A percentile compares a stretch with the other conserved stretches of the same genome.
Evolutionary conservation across 1,284 basidiomycete species (phyloP).

Genomic region (Ceratobasidium papillatum): DNA sequence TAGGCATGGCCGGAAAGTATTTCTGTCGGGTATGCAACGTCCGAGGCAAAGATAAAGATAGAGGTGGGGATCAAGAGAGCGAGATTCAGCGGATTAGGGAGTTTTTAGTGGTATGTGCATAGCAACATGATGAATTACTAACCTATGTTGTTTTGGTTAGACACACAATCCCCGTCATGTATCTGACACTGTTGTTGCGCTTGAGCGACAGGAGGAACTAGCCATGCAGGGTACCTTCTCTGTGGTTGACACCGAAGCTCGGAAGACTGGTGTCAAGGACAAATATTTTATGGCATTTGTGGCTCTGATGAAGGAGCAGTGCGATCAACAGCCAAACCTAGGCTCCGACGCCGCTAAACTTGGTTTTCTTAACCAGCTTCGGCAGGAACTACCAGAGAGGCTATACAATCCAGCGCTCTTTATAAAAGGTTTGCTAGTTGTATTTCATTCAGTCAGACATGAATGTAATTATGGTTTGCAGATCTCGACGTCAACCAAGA

Average conservation of each 20-base stretch:
- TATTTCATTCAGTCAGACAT: neutral
- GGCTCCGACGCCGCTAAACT: neutral
- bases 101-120: neutral
- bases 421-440: constrained; percentile 44
- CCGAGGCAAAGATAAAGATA: constrained; percentile 45
- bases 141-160: neutral
- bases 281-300: neutral
- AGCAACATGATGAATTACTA: neutral
- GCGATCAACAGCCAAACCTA: neutral
- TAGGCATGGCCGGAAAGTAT: constrained; percentile 54
- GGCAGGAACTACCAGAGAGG: neutral
- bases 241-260: neutral
- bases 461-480: constrained; percentile 24
- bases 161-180: neutral
- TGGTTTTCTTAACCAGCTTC: neutral
- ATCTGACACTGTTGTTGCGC: neutral
- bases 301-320: neutral
- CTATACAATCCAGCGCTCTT: constrained; percentile 45
- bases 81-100: neutral
- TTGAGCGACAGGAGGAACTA: neutral
- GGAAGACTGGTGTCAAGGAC: constrained; percentile 1
- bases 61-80: neutral
- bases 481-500: constrained; percentile 52
- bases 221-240: neutral
- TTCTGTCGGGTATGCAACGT: constrained; percentile 56